Evolutionary conservation across 2,329 filamentous ascomycete species (phyloP).

Genomic region (Phialophora chinensis): DNA sequence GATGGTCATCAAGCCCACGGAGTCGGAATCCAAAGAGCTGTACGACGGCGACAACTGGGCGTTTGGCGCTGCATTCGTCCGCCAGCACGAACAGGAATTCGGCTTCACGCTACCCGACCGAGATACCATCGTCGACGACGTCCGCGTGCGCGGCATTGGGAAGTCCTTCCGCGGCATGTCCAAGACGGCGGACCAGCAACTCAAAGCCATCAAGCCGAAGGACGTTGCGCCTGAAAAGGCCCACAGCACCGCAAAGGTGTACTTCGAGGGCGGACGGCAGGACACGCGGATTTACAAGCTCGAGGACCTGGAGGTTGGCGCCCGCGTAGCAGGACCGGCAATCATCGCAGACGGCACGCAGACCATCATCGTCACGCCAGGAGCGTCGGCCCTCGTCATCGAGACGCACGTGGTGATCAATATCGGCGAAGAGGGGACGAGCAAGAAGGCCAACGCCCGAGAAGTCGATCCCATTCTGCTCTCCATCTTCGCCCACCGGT

Average conservation of each 20-base stretch:
- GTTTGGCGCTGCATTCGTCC: conserved; percentile 82
- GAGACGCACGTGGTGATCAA: conserved; percentile 91
- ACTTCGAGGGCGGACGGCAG: conserved; percentile 79
- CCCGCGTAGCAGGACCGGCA: conserved; percentile 77
- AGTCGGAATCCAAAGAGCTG: conserved; percentile 64
- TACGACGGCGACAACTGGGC: conserved; percentile 75
- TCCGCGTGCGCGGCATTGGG: conserved; percentile 84
- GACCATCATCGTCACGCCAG: conserved; percentile 87
- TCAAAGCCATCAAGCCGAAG: conserved; percentile 70
- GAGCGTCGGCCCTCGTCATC: conserved; percentile 75
- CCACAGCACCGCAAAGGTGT: conserved; percentile 73
- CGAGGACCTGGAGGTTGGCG: conserved; percentile 72
- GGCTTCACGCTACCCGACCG: conserved; percentile 85
- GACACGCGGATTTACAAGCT: conserved; percentile 85
- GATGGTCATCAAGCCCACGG: conserved; percentile 79
- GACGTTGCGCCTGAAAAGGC: conserved; percentile 65
- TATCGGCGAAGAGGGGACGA: conserved; percentile 62
- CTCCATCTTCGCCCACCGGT: conserved; percentile 62
- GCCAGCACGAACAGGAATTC: conserved; percentile 90
- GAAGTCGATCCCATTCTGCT: conserved; percentile 59
- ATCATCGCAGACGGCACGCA: conserved; percentile 78
- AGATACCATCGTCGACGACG: conserved; percentile 89
- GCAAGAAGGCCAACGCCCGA: conserved; percentile 36
- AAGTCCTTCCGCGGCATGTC: conserved; percentile 82
- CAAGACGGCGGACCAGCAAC: conserved; percentile 82